These are phyloP conservation scores for Amphichorda felina DNA, from an alignment of 2,329 filamentous ascomycete species.

Conservation along the genomic window DNA sequence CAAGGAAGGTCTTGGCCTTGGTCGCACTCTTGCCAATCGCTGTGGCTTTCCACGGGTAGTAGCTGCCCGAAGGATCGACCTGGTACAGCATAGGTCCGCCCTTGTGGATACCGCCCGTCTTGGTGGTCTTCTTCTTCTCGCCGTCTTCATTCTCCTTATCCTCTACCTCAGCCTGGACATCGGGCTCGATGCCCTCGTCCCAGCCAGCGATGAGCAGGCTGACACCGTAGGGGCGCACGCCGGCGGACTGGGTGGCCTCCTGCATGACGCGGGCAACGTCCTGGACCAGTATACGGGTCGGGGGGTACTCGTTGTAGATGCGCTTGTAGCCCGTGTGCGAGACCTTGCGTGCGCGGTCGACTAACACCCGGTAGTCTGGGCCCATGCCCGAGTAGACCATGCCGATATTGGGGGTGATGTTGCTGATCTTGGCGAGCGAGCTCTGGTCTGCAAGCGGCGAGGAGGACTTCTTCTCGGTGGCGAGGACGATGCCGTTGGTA, in stretches of 20 bases:
- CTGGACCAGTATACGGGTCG: constrained; percentile 96
- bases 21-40: constrained; percentile 98
- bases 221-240: constrained; percentile 93
- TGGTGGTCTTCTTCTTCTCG: constrained; percentile 64
- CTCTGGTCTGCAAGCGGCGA: constrained; percentile 92
- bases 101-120: constrained; percentile 92
- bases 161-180: constrained; percentile 56
- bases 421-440: constrained; percentile 92
- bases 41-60: constrained; percentile 99
- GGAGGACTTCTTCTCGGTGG: constrained; percentile 98
- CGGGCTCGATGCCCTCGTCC: constrained; percentile 92
- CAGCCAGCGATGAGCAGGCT: constrained; percentile 91
- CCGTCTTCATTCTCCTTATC: constrained; percentile 38
- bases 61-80: constrained; percentile 96
- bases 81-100: constrained; percentile 96
- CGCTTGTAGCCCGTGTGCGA: constrained; percentile 98
- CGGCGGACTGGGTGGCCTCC: constrained; percentile 95
- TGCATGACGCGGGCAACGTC: constrained; percentile 97
- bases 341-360: constrained; percentile 96
- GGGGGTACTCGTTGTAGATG: constrained; percentile 99
- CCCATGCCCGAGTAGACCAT: constrained; percentile 99
- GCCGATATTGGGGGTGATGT: constrained; percentile 97
- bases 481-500: constrained; percentile 96
- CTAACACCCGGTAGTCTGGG: constrained; percentile 92
- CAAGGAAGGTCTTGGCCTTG: constrained; percentile 95